Evolutionary conservation across 208 protist genomes (phyloP), one percentile per base, ranked within the genome.

Genomic region (Leishmania aethiopica): DNA sequence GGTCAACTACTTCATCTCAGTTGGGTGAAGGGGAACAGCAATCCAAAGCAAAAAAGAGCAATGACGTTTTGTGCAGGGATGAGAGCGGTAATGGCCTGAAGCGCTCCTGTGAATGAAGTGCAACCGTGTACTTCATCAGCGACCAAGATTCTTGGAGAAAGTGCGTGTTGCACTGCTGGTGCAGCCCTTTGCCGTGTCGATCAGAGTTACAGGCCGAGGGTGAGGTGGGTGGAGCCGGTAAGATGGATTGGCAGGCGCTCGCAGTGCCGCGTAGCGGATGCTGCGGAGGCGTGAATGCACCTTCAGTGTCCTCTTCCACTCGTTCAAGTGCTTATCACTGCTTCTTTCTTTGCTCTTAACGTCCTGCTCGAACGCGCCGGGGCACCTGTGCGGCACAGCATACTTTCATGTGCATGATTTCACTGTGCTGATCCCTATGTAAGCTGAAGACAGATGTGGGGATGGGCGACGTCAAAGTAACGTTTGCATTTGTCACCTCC

Each of bases 401-500:
- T n/a, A 74, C 47, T 19, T 10, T 51, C 11, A 17, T 32, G 6
- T 53, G 0, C 70, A 74, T 74, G 28, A 15, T 35, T 53, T 32
- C 8, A 35, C 19, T 28, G 7, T 51, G 37, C 22, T 17, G 8
- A 19, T 13, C 2, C 22, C 37, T 8, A n/a, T n/a, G 28, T 6
- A 2, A 53, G 70, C 47, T 17, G n/a, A 42, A 51, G 10, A 32
- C 51, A 60, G 73, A n/a, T 28, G 72, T 28, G 66, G 47, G 6
- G 22, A 75, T 76, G 77, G 32, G 15, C 40, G 75, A 83, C n/a
- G 62, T 85, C 19, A 70, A 45, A 28, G 85, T 88, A 32, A 80
- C 77, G 15, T 88, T 88, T 77, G 70, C 72, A 19, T 88, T 88
- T 47, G 35, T 88, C 17, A 83, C 85, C 32, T 57, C 85, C 35